phyloP scores from a whole-genome alignment of 2,329 filamentous ascomycete species.

The Stemphylium vesicarium region DNA sequence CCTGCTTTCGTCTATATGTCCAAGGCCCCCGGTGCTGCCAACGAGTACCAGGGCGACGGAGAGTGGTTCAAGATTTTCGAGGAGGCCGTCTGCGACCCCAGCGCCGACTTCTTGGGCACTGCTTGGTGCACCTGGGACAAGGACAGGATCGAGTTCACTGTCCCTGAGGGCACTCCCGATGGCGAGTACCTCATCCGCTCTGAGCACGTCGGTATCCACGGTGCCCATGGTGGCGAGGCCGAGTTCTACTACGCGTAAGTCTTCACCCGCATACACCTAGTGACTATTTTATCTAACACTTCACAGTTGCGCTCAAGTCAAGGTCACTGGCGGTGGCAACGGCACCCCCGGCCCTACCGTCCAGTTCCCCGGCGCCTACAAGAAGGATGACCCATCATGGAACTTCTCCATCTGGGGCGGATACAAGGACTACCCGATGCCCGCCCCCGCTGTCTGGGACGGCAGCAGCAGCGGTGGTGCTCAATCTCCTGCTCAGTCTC shows the following conservation, averaged over 20 bases:
- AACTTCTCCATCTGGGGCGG: slow-evolving; percentile 27
- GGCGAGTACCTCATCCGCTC: slow-evolving; percentile 53
- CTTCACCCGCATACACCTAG: background rate
- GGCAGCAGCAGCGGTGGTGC: slow-evolving; percentile 8
- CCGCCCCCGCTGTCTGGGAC: slow-evolving; percentile 24
- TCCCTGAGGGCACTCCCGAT: slow-evolving; percentile 47
- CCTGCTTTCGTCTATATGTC: slow-evolving; percentile 34
- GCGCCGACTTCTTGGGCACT: slow-evolving; percentile 11
- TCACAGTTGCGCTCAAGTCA: slow-evolving; percentile 49
- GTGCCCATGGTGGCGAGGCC: slow-evolving; percentile 37
- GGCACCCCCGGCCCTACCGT: slow-evolving; percentile 38
- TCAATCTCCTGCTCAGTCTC: background rate
- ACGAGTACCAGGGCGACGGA: slow-evolving; percentile 28
- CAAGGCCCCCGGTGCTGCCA: slow-evolving; percentile 26
- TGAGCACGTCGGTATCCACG: slow-evolving; percentile 54
- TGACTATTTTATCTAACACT: background rate
- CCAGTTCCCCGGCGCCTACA: slow-evolving; percentile 51
- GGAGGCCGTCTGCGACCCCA: slow-evolving; percentile 17
- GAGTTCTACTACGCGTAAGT: slow-evolving; percentile 48
- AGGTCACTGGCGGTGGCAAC: slow-evolving; percentile 45
- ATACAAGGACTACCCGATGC: slow-evolving; percentile 29
- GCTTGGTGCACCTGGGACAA: slow-evolving; percentile 31
- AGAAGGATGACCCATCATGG: slow-evolving; percentile 30
- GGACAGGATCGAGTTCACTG: slow-evolving; percentile 29
- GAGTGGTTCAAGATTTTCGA: slow-evolving; percentile 40